Conservation (phyloP, 1,139 yeast genomes). For the Nakaseomyces delphensis region DNA sequence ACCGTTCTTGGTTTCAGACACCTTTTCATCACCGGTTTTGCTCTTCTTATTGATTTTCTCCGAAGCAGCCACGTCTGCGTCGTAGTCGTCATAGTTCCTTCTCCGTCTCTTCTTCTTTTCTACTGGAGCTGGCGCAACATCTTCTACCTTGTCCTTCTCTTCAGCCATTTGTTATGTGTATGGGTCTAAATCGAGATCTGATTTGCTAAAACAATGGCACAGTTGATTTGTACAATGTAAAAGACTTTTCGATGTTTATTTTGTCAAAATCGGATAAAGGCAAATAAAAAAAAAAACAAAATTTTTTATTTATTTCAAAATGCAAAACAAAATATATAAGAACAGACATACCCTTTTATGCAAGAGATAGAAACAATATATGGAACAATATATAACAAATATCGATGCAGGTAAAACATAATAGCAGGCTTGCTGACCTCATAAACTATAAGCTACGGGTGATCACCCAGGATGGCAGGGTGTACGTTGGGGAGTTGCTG, state of each 20-base stretch:
- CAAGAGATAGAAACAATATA: too few relatives aligned
- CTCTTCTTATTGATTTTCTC: slow-evolving; percentile 33
- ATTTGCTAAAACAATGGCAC: too few relatives aligned
- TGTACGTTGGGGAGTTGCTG: slow-evolving; percentile 67
- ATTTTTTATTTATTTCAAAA: too few relatives aligned
- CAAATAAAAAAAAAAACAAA: too few relatives aligned
- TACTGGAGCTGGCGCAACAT: slow-evolving; percentile 10
- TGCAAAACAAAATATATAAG: too few relatives aligned
- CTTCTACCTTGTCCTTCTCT: slow-evolving; percentile 9
- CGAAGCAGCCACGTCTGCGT: slow-evolving; percentile 36
- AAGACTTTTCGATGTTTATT: too few relatives aligned
- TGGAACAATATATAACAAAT: background rate
- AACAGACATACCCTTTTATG: too few relatives aligned
- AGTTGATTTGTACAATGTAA: too few relatives aligned
- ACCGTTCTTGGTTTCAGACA: slow-evolving; percentile 33
- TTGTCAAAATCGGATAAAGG: too few relatives aligned
- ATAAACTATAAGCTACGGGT: slow-evolving; percentile 67
- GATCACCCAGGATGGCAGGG: slow-evolving; percentile 64
- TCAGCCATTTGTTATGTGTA: slow-evolving; percentile 11
- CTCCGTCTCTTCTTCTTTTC: slow-evolving; percentile 35
- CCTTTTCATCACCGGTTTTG: slow-evolving; percentile 39
- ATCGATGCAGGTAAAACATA: slow-evolving; percentile 20
- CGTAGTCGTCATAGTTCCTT: slow-evolving; percentile 46
- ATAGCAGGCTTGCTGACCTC: slow-evolving; percentile 50
- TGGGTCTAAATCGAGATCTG: background rate